These are phyloP conservation scores for Pseudopediastrum boryanum DNA, from an alignment of 139 green algal species.

Conservation along the genomic window DNA sequence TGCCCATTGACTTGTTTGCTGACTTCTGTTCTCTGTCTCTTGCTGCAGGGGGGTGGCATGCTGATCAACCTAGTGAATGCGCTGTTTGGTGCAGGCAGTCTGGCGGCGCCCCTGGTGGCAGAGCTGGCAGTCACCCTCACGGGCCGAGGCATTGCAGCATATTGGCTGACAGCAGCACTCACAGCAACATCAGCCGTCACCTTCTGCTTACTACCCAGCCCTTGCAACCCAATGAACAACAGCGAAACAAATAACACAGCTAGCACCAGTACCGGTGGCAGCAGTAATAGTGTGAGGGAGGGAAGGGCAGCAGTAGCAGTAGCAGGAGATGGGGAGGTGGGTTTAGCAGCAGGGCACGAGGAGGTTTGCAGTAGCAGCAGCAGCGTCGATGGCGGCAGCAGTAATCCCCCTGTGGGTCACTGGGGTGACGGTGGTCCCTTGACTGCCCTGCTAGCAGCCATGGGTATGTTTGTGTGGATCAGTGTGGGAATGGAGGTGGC, in stretches of 20 bases:
- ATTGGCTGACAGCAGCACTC: slow-evolving; percentile 19
- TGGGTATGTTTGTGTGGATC: neutral
- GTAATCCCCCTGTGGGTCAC: neutral
- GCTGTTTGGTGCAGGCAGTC: slow-evolving; percentile 21
- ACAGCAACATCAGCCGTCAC: slow-evolving; percentile 12
- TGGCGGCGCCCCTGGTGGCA: slow-evolving; percentile 28
- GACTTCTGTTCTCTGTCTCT: neutral
- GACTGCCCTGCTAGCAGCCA: neutral
- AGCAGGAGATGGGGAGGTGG: neutral
- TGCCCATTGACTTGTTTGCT: neutral
- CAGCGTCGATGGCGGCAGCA: neutral
- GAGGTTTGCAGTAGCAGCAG: neutral
- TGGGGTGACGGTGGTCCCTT: neutral
- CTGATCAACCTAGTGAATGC: slow-evolving; percentile 39
- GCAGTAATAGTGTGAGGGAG: neutral
- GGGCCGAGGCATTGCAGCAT: neutral
- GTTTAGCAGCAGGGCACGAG: neutral
- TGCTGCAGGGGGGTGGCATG: neutral
- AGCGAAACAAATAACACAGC: too few species aligned
- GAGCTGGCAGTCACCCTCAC: neutral
- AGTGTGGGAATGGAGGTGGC: slow-evolving; percentile 2
- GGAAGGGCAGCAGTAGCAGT: slow-evolving; percentile 4
- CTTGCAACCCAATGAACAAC: neutral
- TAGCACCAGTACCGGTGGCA: slow-evolving; percentile 3
- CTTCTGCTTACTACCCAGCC: slow-evolving; percentile 30